A percentile compares a stretch with the other conserved stretches of the same genome.
Evolutionary conservation across 805 yeast genomes (phyloP).

Genomic region (Priceomyces melissophilus): DNA sequence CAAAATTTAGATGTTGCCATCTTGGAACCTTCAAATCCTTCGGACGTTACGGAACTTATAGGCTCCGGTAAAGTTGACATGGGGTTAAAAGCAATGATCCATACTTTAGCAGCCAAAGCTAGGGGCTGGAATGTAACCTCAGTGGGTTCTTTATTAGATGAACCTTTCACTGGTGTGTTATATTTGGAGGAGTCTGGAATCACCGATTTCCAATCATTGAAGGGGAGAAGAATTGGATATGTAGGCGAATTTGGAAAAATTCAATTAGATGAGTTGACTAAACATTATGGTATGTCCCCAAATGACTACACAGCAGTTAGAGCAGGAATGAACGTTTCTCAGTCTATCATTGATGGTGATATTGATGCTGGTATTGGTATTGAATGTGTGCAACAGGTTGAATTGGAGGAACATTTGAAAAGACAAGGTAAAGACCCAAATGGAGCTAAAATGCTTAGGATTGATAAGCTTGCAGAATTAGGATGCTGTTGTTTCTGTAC

Average conservation of each 20-base stretch:
- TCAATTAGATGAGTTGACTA: conserved; percentile 53
- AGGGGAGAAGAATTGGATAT: conserved; percentile 53
- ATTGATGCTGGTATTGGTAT: conserved; percentile 59
- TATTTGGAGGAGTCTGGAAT: conserved; percentile 50
- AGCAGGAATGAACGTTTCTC: conserved; percentile 60
- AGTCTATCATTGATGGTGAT: conserved; percentile 50
- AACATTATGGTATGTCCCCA: conserved; percentile 55
- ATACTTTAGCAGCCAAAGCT: conserved; percentile 57
- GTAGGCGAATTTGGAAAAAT: conserved; percentile 61
- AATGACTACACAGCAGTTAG: conserved; percentile 55
- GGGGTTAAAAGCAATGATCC: conserved; percentile 61
- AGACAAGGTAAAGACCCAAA: conserved; percentile 39
- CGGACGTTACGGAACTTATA: conserved; percentile 55
- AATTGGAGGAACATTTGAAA: conserved; percentile 48
- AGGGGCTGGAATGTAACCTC: conserved; percentile 57
- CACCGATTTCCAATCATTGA: conserved; percentile 50
- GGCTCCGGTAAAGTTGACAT: conserved; percentile 57
- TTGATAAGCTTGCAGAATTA: conserved; percentile 52
- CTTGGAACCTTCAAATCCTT: conserved; percentile 54
- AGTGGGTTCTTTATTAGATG: conserved; percentile 52
- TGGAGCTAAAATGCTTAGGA: conserved; percentile 55
- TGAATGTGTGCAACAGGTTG: conserved; percentile 58
- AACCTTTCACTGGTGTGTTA: conserved; percentile 55
- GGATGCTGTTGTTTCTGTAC: conserved; percentile 62
- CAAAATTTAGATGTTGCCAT: conserved; percentile 50